phyloP scores from a whole-genome alignment of 1,284 basidiomycete species.

The Hymenochaete sp. region DNA sequence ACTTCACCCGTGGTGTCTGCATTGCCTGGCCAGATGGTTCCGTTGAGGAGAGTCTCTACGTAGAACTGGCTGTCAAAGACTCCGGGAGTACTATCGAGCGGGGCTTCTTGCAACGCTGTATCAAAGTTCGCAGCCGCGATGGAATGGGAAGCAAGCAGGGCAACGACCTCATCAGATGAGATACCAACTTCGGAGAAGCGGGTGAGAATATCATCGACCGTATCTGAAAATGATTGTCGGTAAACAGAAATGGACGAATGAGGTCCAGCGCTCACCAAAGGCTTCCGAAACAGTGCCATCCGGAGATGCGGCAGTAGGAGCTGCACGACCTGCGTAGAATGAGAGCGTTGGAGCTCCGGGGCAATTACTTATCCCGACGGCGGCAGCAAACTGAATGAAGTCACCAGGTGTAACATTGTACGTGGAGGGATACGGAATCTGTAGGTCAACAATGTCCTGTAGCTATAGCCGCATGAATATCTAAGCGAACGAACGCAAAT shows the following conservation, averaged over 20 bases:
- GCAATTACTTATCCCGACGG: constrained; percentile 34
- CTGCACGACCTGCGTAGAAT: constrained; percentile 32
- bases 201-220: constrained; percentile 31
- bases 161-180: constrained; percentile 32
- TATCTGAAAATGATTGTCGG: constrained; percentile 22
- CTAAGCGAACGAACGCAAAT: constrained; percentile 19
- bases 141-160: constrained; percentile 34
- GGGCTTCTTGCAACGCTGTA: constrained; percentile 27
- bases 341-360: constrained; percentile 33
- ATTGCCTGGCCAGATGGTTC: constrained; percentile 14
- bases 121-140: constrained; percentile 30
- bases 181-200: constrained; percentile 36
- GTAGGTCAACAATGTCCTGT: constrained; percentile 29
- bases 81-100: constrained; percentile 33
- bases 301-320: constrained; percentile 29
- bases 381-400: constrained; percentile 33
- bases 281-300: constrained; percentile 33
- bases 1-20: constrained; percentile 15
- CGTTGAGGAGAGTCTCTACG: constrained; percentile 30
- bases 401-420: constrained; percentile 23
- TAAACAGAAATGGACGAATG: not conserved
- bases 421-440: constrained; percentile 27
- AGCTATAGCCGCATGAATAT: constrained; percentile 28
- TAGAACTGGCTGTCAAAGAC: constrained; percentile 34
- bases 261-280: constrained; percentile 20